These are phyloP conservation scores for Blastobotrys persicus DNA, from an alignment of 1,139 yeast genomes.

Conservation along the genomic window DNA sequence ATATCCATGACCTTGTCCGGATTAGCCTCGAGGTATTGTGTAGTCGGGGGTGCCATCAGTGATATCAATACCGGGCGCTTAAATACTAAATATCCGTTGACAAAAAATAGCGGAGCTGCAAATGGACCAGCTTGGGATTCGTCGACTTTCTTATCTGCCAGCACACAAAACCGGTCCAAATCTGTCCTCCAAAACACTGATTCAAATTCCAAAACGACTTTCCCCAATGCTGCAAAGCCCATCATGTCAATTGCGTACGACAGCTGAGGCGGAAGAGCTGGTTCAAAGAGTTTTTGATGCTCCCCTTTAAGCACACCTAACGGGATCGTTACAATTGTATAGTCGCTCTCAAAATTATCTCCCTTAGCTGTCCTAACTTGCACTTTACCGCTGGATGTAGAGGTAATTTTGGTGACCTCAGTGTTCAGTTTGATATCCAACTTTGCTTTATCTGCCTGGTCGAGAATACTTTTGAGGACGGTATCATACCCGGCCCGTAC, in stretches of 20 bases:
- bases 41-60: slow-evolving; percentile 68
- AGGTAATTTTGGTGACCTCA: slow-evolving; percentile 47
- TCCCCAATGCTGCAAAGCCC: slow-evolving; percentile 74
- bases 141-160: slow-evolving; percentile 19
- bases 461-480: slow-evolving; percentile 19
- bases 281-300: slow-evolving; percentile 33
- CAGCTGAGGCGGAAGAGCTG: slow-evolving; percentile 53
- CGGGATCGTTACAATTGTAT: slow-evolving; percentile 68
- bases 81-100: slow-evolving; percentile 42
- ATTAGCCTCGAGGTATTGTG: slow-evolving; percentile 48
- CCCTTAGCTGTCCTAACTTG: slow-evolving; percentile 2
- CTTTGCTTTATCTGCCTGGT: slow-evolving; percentile 18
- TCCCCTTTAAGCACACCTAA: slow-evolving; percentile 53
- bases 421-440: slow-evolving; percentile 40
- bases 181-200: slow-evolving; percentile 60
- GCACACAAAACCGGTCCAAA: slow-evolving; percentile 51
- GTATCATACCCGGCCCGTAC: slow-evolving; percentile 54
- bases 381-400: slow-evolving; percentile 19
- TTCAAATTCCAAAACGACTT: slow-evolving; percentile 71
- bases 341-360: slow-evolving; percentile 42
- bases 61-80: slow-evolving; percentile 52
- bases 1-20: slow-evolving; percentile 45
- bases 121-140: slow-evolving; percentile 16
- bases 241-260: slow-evolving; percentile 47
- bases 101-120: slow-evolving; percentile 51